Percentiles rank a stretch among this genome's conserved stretches.
These are phyloP conservation scores for Backusella tarrabulga DNA, from an alignment of 192 early-diverging fungal genomes.

Conservation along the genomic window DNA sequence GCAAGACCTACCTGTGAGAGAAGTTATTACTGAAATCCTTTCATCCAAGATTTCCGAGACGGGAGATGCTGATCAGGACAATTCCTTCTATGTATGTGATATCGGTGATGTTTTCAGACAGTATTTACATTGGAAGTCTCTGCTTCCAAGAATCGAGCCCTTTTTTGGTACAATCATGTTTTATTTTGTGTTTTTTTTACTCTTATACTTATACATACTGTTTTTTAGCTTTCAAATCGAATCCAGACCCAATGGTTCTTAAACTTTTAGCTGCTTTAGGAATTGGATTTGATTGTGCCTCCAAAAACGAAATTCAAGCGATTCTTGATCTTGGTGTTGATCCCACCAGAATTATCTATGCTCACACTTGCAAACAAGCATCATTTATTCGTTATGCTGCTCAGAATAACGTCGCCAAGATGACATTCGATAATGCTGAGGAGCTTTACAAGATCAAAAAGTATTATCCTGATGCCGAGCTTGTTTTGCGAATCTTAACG, in stretches of 20 bases:
- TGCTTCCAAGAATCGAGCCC: constrained; percentile 92
- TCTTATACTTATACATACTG: neutral
- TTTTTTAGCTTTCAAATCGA: constrained; percentile 89
- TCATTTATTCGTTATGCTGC: constrained; percentile 89
- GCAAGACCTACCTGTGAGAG: constrained; percentile 11
- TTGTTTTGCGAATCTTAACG: constrained; percentile 91
- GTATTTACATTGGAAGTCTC: constrained; percentile 75
- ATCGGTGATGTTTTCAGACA: constrained; percentile 90
- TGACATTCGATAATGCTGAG: constrained; percentile 99
- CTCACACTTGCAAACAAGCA: constrained; percentile 84
- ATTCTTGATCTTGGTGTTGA: constrained; percentile 73
- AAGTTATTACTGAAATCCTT: constrained; percentile 36
- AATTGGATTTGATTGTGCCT: constrained; percentile 98
- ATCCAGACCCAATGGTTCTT: constrained; percentile 86
- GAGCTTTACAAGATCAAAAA: constrained; percentile 93
- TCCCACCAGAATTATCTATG: constrained; percentile 86
- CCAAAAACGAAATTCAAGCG: constrained; percentile 86
- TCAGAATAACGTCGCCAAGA: constrained; percentile 78
- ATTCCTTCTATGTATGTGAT: constrained; percentile 96
- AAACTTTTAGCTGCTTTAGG: constrained; percentile 78
- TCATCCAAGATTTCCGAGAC: constrained; percentile 34
- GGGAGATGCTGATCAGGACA: constrained; percentile 64
- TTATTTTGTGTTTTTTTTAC: neutral
- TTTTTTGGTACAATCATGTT: constrained; percentile 78
- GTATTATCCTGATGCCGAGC: constrained; percentile 76